Evolutionary conservation across 768 basidiomycete species (phyloP).

Genomic region (Boletus tomentosulus): DNA sequence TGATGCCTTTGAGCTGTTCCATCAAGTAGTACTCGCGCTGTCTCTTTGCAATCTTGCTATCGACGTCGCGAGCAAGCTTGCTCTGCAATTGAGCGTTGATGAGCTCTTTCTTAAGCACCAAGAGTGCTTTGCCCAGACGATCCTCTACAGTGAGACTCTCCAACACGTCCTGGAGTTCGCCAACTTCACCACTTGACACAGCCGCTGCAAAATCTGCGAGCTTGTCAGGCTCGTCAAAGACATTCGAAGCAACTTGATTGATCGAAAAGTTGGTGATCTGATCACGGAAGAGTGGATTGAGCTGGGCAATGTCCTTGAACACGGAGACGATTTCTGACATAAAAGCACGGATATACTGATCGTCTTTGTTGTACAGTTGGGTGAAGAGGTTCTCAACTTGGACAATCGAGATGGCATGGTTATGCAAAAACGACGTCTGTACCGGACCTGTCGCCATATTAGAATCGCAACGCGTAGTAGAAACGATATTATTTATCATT

Average conservation of each 20-base stretch:
- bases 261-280: slow-evolving; percentile 97
- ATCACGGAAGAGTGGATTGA: slow-evolving; percentile 96
- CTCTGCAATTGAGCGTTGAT: slow-evolving; percentile 95
- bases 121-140: slow-evolving; percentile 80
- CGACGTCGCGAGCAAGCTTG: slow-evolving; percentile 90
- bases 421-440: slow-evolving; percentile 82
- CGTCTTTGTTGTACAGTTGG: slow-evolving; percentile 84
- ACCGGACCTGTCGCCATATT: slow-evolving; percentile 44
- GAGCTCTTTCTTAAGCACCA: slow-evolving; percentile 95
- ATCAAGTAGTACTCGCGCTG: slow-evolving; percentile 94
- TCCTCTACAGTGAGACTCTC: slow-evolving; percentile 86
- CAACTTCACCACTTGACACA: slow-evolving; percentile 87
- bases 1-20: slow-evolving; percentile 95
- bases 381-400: slow-evolving; percentile 81
- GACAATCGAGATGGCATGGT: slow-evolving; percentile 81
- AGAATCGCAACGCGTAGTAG: not conserved
- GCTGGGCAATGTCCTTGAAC: slow-evolving; percentile 97
- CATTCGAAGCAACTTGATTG: slow-evolving; percentile 86
- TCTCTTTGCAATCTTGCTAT: slow-evolving; percentile 90
- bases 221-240: slow-evolving; percentile 97
- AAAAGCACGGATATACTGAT: slow-evolving; percentile 93
- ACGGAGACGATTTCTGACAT: slow-evolving; percentile 95
- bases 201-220: slow-evolving; percentile 97
- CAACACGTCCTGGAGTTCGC: slow-evolving; percentile 90
- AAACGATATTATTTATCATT: not conserved